Base-by-base conservation (phyloP, 192 early-diverging fungal species). In the Rhizoclosmatium sp. region DNA sequence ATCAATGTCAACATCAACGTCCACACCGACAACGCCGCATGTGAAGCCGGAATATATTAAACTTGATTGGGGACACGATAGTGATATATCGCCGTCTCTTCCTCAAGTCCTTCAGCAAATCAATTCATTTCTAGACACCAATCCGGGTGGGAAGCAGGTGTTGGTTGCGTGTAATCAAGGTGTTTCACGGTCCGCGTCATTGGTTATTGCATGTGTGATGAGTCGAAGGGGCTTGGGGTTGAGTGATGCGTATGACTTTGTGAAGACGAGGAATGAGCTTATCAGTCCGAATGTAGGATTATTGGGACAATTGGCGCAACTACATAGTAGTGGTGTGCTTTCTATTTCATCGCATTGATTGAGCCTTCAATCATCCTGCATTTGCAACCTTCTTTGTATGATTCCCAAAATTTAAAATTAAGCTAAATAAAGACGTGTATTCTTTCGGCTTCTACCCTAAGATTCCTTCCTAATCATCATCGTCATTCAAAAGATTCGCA, bases 201-300 rank as follows among this genome's bases (percentile, higher is more conserved):
- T 98, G 58, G 89, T 96, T 12, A 94, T 98, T 67, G 95, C 93
- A 2, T 96, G 95, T 83, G 92, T 95, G 66, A 98, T 98, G 95
- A 87, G 91, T 31, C 85, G 88, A 0, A 81, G 88, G 76, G 75
- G 78, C 0, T 74, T 93, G 79, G 79, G 84, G 2, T 83, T 94
- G 42, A 80, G 78, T 0, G 83, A 88, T 1, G 94, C 95, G 2
- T 95, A 95, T 76, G 89, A 89, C 58, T 93, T 89, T 78, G 96
- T 97, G 21, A 90, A 93, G 68, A 58, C 83, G 47, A 73, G 87
- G 21, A 89, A 93, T 7, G 89, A 91, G 2, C 86, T 86, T 64
- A 94, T 98, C 39, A 92, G 88, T n/a, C 96, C 96, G 10, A 96
- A 96, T 60, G 86, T 96, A 75, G 85, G 88, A 65, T 81, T 98